Evolutionary conservation across 1,284 basidiomycete species (phyloP).

Genomic region (Macrocybe sp.): DNA sequence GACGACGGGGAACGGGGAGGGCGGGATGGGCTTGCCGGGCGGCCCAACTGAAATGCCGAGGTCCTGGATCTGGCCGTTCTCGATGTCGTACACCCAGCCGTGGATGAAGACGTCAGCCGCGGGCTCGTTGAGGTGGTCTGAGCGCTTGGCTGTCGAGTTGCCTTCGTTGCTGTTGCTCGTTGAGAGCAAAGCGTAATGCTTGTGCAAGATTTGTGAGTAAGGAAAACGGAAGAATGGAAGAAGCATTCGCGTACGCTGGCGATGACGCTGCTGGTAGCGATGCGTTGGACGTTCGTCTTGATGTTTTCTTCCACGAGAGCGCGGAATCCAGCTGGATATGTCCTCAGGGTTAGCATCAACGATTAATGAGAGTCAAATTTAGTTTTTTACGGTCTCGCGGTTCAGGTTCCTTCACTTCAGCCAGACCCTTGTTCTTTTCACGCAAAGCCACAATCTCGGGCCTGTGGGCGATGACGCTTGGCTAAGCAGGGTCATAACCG

Average conservation of each 20-base stretch:
- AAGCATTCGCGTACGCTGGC: conserved; percentile 8
- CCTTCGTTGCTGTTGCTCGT: not conserved
- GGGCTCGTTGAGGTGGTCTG: not conserved
- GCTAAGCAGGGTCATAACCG: not conserved
- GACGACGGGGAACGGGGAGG: conserved; percentile 11
- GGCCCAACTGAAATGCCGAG: conserved; percentile 30
- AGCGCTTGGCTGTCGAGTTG: not conserved
- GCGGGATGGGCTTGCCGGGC: conserved; percentile 21
- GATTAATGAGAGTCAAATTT: not conserved
- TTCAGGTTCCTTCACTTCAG: conserved; percentile 9
- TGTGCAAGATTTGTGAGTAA: not conserved
- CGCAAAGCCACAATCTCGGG: conserved; percentile 24
- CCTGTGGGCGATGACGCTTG: conserved; percentile 8
- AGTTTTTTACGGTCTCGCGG: conserved; percentile 6
- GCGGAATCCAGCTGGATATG: conserved; percentile 16
- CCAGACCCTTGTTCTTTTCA: conserved; percentile 14
- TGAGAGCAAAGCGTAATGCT: conserved; percentile 5
- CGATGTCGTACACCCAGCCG: conserved; percentile 49
- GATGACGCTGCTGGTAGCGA: conserved; percentile 40
- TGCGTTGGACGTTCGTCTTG: conserved; percentile 36
- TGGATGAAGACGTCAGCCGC: conserved; percentile 37
- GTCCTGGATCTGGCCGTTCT: conserved; percentile 43
- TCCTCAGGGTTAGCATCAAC: not conserved
- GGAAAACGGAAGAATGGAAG: not conserved
- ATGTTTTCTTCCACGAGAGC: conserved; percentile 40